phyloP scores from a whole-genome alignment of 2,329 filamentous ascomycete species.

The Orbilia brochopaga region DNA sequence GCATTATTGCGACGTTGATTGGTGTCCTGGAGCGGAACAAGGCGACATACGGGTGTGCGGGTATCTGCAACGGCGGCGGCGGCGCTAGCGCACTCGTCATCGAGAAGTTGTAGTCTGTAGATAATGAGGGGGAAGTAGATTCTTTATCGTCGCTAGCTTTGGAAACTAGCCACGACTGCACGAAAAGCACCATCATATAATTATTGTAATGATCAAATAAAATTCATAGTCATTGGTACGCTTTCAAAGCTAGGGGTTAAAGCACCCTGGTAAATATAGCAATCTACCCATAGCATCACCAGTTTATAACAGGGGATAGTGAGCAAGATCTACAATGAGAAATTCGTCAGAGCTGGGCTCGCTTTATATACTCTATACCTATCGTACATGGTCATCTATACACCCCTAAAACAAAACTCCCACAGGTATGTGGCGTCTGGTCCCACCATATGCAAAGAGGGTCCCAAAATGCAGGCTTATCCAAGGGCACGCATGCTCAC shows the following conservation, averaged over 20 bases:
- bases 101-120: conserved; percentile 64
- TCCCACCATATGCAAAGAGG: neutral
- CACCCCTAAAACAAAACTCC: conserved; percentile 17
- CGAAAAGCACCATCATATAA: neutral
- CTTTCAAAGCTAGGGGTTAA: no score
- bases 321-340: no score
- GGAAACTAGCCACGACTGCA: neutral
- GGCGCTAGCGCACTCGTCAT: conserved; percentile 93
- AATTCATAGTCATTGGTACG: no score
- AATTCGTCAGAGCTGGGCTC: conserved; percentile 1
- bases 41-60: conserved; percentile 89
- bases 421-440: conserved; percentile 9
- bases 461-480: conserved; percentile 9
- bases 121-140: neutral
- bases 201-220: neutral
- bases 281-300: no score
- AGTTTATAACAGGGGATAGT: no score
- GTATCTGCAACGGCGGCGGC: conserved; percentile 97
- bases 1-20: conserved; percentile 88
- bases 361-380: neutral
- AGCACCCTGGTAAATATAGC: no score
- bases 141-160: conserved; percentile 2
- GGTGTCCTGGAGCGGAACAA: conserved; percentile 88
- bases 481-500: conserved; percentile 7
- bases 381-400: conserved; percentile 35